phyloP scores from a whole-genome alignment of 2,329 filamentous ascomycete species.

The Acrodontium crateriforme region DNA sequence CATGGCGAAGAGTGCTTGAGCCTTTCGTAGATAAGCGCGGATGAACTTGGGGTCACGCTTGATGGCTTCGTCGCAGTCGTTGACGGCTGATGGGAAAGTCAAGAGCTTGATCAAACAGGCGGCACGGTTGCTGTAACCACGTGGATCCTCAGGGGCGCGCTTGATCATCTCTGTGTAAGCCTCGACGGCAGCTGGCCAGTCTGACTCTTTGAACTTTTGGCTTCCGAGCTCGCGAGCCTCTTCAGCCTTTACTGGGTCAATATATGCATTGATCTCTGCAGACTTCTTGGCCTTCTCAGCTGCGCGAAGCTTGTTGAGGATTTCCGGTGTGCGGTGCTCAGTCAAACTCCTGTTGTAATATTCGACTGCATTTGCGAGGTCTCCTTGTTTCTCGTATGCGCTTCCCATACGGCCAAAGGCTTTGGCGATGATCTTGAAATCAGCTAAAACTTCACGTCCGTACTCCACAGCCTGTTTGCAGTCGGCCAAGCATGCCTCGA shows the following conservation, averaged over 20 bases:
- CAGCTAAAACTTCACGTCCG: constrained; percentile 75
- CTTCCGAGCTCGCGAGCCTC: constrained; percentile 91
- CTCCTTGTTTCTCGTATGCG: constrained; percentile 82
- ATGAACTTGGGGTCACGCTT: constrained; percentile 86
- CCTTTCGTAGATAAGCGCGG: constrained; percentile 90
- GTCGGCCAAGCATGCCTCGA: constrained; percentile 68
- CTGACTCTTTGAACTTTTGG: constrained; percentile 89
- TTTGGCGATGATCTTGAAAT: constrained; percentile 98
- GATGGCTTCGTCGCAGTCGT: constrained; percentile 85
- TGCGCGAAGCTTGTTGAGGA: constrained; percentile 79
- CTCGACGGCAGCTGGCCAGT: constrained; percentile 89
- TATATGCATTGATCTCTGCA: constrained; percentile 61
- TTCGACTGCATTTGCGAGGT: constrained; percentile 65
- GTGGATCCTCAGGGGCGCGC: constrained; percentile 79
- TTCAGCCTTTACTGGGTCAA: constrained; percentile 85
- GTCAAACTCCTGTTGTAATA: constrained; percentile 90
- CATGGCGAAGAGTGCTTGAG: constrained; percentile 92
- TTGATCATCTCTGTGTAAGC: constrained; percentile 96
- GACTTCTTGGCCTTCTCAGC: constrained; percentile 79
- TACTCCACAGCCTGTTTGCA: constrained; percentile 84
- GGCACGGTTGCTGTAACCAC: constrained; percentile 93
- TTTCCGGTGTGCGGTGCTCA: constrained; percentile 90
- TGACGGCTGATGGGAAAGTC: constrained; percentile 82
- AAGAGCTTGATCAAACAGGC: constrained; percentile 95
- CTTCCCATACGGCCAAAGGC: constrained; percentile 88